Percentiles rank a stretch among this genome's conserved stretches.
Evolutionary conservation across 73 alveolate species (phyloP).

Genomic region (Uronychia setigera): DNA sequence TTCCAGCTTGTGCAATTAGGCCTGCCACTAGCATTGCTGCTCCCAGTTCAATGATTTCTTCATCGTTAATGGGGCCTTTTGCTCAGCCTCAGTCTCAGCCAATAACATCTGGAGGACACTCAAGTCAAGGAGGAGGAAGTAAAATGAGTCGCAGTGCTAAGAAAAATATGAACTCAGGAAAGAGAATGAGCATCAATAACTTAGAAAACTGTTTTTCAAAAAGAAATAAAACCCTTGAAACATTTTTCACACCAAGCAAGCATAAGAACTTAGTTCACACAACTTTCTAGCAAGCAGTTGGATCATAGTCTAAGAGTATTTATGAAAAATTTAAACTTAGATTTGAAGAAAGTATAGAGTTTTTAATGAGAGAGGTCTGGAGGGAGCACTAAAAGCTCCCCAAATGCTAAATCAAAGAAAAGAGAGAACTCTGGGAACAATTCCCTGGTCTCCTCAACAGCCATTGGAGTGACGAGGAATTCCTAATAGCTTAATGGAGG

Average conservation of each 20-base stretch:
- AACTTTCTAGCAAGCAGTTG: background rate
- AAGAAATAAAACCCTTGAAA: background rate
- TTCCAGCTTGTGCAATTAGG: background rate
- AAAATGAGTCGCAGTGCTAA: background rate
- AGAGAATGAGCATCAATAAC: background rate
- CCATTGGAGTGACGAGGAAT: background rate
- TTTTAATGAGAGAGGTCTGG: background rate
- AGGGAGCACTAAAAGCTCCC: background rate
- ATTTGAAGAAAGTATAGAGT: background rate
- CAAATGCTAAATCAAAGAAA: background rate
- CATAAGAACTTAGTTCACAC: background rate
- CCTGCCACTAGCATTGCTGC: slow-evolving; percentile 1
- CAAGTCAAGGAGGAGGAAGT: background rate
- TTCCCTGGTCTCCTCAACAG: background rate
- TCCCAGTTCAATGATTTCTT: background rate
- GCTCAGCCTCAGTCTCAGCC: too few species aligned
- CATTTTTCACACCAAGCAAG: background rate
- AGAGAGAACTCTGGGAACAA: background rate
- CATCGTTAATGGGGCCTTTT: background rate
- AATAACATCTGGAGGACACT: background rate
- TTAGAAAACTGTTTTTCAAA: background rate
- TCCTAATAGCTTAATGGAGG: background rate
- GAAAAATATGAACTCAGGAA: background rate
- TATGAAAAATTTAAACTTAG: background rate
- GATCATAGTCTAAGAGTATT: background rate